These are phyloP conservation scores for Fusarium camptoceras DNA, from an alignment of 2,329 filamentous ascomycete genomes.

Conservation along the genomic window DNA sequence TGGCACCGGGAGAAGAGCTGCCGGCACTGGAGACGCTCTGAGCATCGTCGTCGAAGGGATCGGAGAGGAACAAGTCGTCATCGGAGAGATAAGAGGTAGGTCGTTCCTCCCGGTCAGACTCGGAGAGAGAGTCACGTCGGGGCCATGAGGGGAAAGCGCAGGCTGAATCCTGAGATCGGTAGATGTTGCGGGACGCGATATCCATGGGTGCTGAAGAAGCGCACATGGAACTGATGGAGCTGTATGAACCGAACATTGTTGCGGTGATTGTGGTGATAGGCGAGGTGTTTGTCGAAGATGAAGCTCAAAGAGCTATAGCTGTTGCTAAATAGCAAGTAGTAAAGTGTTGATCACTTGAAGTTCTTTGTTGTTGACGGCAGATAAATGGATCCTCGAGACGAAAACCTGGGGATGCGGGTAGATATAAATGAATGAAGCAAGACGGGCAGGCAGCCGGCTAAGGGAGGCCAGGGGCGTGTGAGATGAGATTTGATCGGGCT, in stretches of 20 bases:
- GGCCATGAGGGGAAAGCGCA: conserved; percentile 72
- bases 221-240: conserved; percentile 63
- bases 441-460: conserved; percentile 41
- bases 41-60: conserved; percentile 63
- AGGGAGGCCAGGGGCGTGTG: conserved; percentile 42
- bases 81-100: conserved; percentile 70
- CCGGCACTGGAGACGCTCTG: conserved; percentile 61
- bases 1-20: conserved; percentile 52
- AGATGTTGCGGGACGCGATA: conserved; percentile 56
- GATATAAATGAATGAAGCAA: conserved; percentile 47
- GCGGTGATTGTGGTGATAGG: conserved; percentile 40
- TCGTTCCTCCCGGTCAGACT: conserved; percentile 56
- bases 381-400: conserved; percentile 31
- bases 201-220: conserved; percentile 59
- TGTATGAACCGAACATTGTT: conserved; percentile 63
- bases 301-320: conserved; percentile 36
- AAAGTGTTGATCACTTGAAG: conserved; percentile 30
- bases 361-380: conserved; percentile 38
- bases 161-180: conserved; percentile 56
- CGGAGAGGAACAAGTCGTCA: conserved; percentile 70
- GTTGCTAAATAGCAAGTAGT: conserved; percentile 35
- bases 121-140: conserved; percentile 63
- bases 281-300: conserved; percentile 36
- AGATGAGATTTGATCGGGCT: conserved; percentile 28
- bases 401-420: conserved; percentile 44